Evolutionary conservation across 352 stramenopile species (phyloP).

Genomic region (Pythium aquatile): DNA sequence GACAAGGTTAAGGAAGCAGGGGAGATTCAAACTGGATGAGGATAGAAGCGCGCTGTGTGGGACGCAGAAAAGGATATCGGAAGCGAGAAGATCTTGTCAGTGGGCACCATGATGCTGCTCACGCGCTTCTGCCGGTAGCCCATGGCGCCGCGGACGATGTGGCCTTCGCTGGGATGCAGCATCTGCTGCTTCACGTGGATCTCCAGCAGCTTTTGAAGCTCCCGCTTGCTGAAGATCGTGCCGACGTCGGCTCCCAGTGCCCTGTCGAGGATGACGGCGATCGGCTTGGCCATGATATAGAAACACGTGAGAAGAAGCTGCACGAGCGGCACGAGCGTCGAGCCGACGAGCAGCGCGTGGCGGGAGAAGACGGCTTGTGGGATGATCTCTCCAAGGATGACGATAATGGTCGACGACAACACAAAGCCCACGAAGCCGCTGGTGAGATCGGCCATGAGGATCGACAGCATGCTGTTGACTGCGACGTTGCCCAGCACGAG

Average conservation of each 20-base stretch:
- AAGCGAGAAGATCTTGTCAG: slow-evolving; percentile 76
- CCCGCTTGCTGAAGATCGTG: slow-evolving; percentile 91
- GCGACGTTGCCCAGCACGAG: slow-evolving; percentile 96
- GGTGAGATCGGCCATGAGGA: slow-evolving; percentile 93
- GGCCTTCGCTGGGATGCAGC: slow-evolving; percentile 92
- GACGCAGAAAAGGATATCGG: slow-evolving; percentile 49
- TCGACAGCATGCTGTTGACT: slow-evolving; percentile 97
- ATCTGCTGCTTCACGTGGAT: slow-evolving; percentile 93
- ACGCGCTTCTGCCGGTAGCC: slow-evolving; percentile 75
- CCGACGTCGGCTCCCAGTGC: slow-evolving; percentile 93
- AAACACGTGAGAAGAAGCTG: slow-evolving; percentile 92
- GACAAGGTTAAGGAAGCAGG: slow-evolving; percentile 19
- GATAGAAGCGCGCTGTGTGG: too few relatives aligned
- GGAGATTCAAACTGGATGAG: neutral
- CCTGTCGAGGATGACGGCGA: slow-evolving; percentile 91
- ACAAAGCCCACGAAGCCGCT: slow-evolving; percentile 91
- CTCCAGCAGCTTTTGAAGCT: slow-evolving; percentile 96
- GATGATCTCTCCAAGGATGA: slow-evolving; percentile 95
- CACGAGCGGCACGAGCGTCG: slow-evolving; percentile 87
- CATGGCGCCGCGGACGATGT: slow-evolving; percentile 94
- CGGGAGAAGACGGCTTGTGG: slow-evolving; percentile 92
- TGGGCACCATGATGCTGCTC: slow-evolving; percentile 92
- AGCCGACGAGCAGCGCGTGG: slow-evolving; percentile 83
- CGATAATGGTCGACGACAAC: slow-evolving; percentile 93
- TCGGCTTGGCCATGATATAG: slow-evolving; percentile 88